Base-by-base conservation (phyloP, 805 yeast genomes). In the Yarrowia bubula region DNA sequence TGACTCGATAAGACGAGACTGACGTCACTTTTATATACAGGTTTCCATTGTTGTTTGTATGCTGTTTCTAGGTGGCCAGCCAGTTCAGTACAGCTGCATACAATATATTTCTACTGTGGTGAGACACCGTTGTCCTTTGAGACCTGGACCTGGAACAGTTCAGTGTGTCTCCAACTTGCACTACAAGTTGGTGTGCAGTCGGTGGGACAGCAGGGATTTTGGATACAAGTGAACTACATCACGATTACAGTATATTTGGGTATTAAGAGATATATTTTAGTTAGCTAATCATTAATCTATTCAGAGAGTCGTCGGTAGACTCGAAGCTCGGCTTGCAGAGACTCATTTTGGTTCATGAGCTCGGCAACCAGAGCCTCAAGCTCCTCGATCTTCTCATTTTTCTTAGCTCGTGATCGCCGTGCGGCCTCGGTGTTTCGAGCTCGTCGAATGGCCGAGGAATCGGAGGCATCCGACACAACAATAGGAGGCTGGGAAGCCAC, bases 341-440 rank as follows among this genome's bases (percentile, higher is more conserved):
- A 78, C 37, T 77, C 71, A 75, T 90, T 90, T 69, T 81, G 86
- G 31, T 75, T 71, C 66, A 85, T 71, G 68, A 92, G 79, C 37
- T 76, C 82, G 69, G 86, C 90, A 64, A 92, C 95, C 75, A 84
- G 86, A 28, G 77, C 84, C 77, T 92, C 98, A 74, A 92, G 80
- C 75, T 90, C 93, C 67, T 77, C 71, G 90, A 92, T 89, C 76
- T 96, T 84, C 75, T 89, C 89, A 86, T 89, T 86, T 77, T 92
- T 91, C 75, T 96, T 85, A 38, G 96, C 96, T 71, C 98, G 83
- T 38, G 97, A 92, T 75, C 97, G 84, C 76, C 98, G 86, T 6
- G 97, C 97, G 68, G 97, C 96, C 76, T 90, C 96, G 22, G 86
- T 91, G 81, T 91, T 91, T 76, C 91, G 85, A 13, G 96, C 97